Conservation (phyloP, 305 asterid genomes). For the Fraxinus baroniana region DNA sequence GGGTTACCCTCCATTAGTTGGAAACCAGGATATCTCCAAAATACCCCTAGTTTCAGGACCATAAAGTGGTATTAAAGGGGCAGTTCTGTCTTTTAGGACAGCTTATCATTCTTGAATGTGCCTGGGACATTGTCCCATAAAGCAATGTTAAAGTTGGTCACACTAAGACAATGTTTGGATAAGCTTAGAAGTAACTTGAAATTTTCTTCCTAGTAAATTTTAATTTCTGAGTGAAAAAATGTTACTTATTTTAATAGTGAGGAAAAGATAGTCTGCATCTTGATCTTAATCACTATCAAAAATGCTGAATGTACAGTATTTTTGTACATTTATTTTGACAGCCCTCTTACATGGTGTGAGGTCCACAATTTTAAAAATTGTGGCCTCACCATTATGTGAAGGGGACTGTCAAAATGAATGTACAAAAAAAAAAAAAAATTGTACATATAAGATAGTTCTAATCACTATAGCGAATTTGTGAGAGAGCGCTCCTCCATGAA, state of each 20-base stretch:
- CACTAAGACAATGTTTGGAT: neutral
- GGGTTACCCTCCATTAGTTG: conserved; percentile 1
- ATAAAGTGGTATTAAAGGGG: conserved; percentile 19
- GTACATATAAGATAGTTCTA: too few relatives aligned
- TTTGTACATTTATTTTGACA: too few relatives aligned
- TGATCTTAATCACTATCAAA: neutral
- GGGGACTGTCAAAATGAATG: too few relatives aligned
- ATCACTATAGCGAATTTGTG: neutral
- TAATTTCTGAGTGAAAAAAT: neutral
- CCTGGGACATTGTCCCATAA: conserved; percentile 34
- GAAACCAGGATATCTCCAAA: neutral
- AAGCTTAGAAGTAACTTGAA: neutral
- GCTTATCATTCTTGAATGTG: conserved; percentile 25
- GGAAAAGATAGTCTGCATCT: neutral
- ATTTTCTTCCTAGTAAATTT: neutral
- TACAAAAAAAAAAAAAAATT: too few relatives aligned
- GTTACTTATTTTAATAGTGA: neutral
- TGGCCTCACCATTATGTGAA: too few relatives aligned
- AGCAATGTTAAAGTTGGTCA: neutral
- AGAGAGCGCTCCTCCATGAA: neutral
- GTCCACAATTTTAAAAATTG: too few relatives aligned
- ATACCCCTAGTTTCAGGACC: conserved; percentile 31
- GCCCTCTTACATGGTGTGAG: too few relatives aligned
- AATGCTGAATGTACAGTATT: too few relatives aligned
- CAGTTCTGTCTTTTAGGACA: conserved; percentile 23